phyloP scores from a whole-genome alignment of 106 monocot species.

The Phalaenopsis equestris region DNA sequence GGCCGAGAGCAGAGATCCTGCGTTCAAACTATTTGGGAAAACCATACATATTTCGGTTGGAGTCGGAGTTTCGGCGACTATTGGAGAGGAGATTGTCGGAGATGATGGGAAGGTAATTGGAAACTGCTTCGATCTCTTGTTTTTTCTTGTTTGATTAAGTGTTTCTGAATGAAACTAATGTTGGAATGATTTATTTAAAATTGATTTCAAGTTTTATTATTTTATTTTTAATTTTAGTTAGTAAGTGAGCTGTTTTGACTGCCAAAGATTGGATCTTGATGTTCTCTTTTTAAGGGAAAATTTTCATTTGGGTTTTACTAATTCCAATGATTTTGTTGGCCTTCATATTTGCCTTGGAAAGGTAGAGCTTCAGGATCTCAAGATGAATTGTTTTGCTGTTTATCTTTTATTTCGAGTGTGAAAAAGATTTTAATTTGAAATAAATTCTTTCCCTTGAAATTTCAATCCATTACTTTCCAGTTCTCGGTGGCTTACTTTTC shows the following conservation, averaged over 20 bases:
- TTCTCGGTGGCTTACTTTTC: conserved; percentile 1
- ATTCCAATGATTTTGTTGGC: background rate
- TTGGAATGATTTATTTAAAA: background rate
- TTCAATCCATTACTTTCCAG: background rate
- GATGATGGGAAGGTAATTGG: conserved; percentile 10
- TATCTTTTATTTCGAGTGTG: no score
- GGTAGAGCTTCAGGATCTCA: background rate
- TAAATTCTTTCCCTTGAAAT: background rate
- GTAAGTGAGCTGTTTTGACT: background rate
- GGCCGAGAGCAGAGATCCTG: conserved; percentile 11
- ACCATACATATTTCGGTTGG: conserved; percentile 11
- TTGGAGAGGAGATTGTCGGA: background rate
- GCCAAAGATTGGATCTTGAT: background rate
- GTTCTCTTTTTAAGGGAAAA: background rate
- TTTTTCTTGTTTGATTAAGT: background rate
- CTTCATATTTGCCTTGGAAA: background rate
- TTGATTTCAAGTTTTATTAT: background rate
- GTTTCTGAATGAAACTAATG: no score
- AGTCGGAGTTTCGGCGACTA: background rate
- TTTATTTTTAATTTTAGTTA: background rate
- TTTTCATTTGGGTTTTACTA: background rate
- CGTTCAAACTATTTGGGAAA: conserved; percentile 24
- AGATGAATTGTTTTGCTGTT: background rate
- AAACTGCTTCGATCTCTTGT: background rate
- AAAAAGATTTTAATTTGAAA: background rate